A percentile compares a stretch with the other conserved stretches of the same genome.
These are phyloP conservation scores for Bremia lactucae DNA, from an alignment of 352 stramenopile genomes.

Conservation along the genomic window DNA sequence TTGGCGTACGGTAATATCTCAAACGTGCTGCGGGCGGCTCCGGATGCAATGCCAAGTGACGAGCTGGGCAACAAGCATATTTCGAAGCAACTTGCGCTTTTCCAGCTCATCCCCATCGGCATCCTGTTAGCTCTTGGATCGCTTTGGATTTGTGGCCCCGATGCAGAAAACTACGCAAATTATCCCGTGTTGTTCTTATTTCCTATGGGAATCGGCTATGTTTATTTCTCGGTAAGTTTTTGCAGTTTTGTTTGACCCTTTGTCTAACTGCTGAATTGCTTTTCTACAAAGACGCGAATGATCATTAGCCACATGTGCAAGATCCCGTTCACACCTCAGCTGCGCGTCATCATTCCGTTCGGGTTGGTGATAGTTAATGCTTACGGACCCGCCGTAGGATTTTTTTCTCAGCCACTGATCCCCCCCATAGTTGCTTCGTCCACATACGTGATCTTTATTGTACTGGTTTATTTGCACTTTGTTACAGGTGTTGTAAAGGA, in stretches of 20 bases:
- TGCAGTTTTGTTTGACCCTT: not conserved
- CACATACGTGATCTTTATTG: conserved; percentile 66
- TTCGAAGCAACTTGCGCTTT: conserved; percentile 63
- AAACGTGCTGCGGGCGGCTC: conserved; percentile 52
- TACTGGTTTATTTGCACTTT: conserved; percentile 71
- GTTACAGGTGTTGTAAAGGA: conserved; percentile 72
- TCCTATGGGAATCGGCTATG: conserved; percentile 69
- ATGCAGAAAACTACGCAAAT: conserved; percentile 45
- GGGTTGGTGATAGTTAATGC: conserved; percentile 65
- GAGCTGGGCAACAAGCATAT: conserved; percentile 81
- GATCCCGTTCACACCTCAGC: conserved; percentile 70
- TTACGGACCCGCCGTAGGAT: conserved; percentile 39
- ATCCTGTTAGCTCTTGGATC: conserved; percentile 47
- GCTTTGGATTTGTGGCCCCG: conserved; percentile 64
- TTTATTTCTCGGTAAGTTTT: conserved; percentile 68
- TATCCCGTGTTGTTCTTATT: conserved; percentile 76
- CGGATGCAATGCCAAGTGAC: conserved; percentile 40
- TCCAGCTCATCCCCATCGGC: conserved; percentile 62
- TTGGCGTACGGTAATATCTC: conserved; percentile 63
- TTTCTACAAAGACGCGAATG: conserved; percentile 65
- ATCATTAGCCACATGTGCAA: conserved; percentile 88
- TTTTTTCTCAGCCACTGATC: conserved; percentile 39
- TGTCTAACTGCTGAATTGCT: not conserved
- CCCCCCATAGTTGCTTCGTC: conserved; percentile 54
- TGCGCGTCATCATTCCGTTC: conserved; percentile 74